Evolutionary conservation across 169 alveolate species (phyloP).

Genomic region (Theileria annulata): DNA sequence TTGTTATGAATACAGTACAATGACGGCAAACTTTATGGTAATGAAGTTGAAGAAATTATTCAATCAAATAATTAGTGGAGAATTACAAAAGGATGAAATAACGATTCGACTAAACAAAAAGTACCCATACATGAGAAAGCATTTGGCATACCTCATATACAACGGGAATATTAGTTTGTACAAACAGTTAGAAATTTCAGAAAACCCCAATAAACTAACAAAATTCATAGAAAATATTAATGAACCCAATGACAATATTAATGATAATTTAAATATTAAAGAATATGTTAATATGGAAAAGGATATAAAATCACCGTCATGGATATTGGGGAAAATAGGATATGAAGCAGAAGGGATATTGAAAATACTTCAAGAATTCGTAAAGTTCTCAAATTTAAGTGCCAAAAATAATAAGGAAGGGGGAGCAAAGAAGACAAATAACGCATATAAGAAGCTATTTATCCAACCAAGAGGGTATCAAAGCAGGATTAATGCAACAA

Average conservation of each 20-base stretch:
- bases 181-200: background rate
- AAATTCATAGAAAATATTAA: too few relatives aligned
- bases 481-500: background rate
- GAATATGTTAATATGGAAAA: slow-evolving; percentile 20
- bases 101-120: background rate
- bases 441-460: background rate
- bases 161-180: slow-evolving; percentile 7
- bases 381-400: background rate
- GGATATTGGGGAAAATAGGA: slow-evolving; percentile 10
- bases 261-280: too few relatives aligned
- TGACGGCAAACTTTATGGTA: background rate
- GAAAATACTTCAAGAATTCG: slow-evolving; percentile 21
- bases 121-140: slow-evolving; percentile 51
- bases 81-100: background rate
- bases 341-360: slow-evolving; percentile 29
- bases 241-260: slow-evolving; percentile 1
- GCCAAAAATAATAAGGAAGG: background rate
- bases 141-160: slow-evolving; percentile 33
- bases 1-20: background rate
- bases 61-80: slow-evolving; percentile 21
- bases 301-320: slow-evolving; percentile 35
- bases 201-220: background rate
- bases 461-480: background rate
- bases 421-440: background rate
- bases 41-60: slow-evolving; percentile 15